Percentiles rank a stretch among this genome's conserved stretches.
These are phyloP conservation scores for Pichia sp. DNA, from an alignment of 1,139 yeast genomes.

Conservation along the genomic window DNA sequence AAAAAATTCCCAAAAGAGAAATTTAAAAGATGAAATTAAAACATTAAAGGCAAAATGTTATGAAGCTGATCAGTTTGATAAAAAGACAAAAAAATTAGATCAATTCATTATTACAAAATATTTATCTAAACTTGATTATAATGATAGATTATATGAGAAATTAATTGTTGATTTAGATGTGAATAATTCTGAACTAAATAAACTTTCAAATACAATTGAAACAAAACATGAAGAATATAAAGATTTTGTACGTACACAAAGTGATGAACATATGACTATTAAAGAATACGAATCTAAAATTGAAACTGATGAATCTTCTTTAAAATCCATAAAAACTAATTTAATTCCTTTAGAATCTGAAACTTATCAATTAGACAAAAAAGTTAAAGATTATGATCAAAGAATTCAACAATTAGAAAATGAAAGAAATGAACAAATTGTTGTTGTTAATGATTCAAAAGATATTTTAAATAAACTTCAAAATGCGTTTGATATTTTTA, in stretches of 20 bases:
- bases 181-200: constrained; percentile 1
- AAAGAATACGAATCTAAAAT: constrained; percentile 32
- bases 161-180: constrained; percentile 28
- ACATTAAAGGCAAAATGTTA: constrained; percentile 72
- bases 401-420: constrained; percentile 47
- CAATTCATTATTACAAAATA: constrained; percentile 45
- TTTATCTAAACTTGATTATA: constrained; percentile 63
- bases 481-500: constrained; percentile 34
- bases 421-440: constrained; percentile 51
- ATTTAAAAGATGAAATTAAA: constrained; percentile 68
- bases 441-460: constrained; percentile 37
- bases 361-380: constrained; percentile 42
- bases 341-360: constrained; percentile 55
- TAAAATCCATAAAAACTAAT: constrained; percentile 43
- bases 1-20: constrained; percentile 66
- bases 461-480: constrained; percentile 46
- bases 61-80: constrained; percentile 66
- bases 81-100: constrained; percentile 45
- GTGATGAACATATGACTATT: constrained; percentile 40
- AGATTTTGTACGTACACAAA: constrained; percentile 35
- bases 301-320: constrained; percentile 22
- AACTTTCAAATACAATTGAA: constrained; percentile 18
- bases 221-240: constrained; percentile 26
- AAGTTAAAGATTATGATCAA: constrained; percentile 42
- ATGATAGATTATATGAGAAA: constrained; percentile 39